Evolutionary conservation across 805 yeast genomes (phyloP), one percentile per base, ranked within the genome.

Genomic region (Spathaspora girioi): DNA sequence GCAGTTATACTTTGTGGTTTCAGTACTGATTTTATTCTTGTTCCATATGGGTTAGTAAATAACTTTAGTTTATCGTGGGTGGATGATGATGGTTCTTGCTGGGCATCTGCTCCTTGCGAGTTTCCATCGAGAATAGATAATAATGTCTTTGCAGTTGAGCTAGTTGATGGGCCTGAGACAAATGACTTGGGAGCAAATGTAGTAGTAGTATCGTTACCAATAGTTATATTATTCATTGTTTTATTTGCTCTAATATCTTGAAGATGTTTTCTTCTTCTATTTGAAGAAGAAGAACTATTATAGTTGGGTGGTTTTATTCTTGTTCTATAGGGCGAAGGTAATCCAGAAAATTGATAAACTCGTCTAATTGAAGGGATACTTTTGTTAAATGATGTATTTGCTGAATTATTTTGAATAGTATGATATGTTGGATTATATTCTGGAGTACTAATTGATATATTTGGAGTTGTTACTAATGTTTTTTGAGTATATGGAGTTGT

Each of bases 281-380:
- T 23, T 23, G 26, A 3, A 17, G 58, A 46, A 15, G 54, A 44
- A 20, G n/a, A n/a, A n/a, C n/a, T n/a, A n/a, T 63, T 59, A 35
- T 11, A 35, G 14, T 18, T 35, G 1, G 70, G 77, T 23, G 71
- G 68, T 53, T 60, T 65, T 53, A 66, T 73, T 53, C 74, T 65
- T 1, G 78, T 73, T 53, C 69, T 59, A 56, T 73, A 74, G 2
- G 78, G 78, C 2, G 77, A 71, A 4, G 78, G 78, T 32, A 75
- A 59, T 1, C 78, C 79, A 1, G 77, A 69, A 50, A 75, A 75
- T 49, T 72, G 78, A 56, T 73, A 73, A 10, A 75, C 78, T 53
- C 79, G 56, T 55, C 70, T 73, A 8, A 71, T 64, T 4, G 78
- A 66, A 7, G 72, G 68, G 32, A 63, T 56, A 29, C 58, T 61